Evolutionary conservation across 129 eudicot species (phyloP).

Genomic region (Chrysanthemum seticuspe): DNA sequence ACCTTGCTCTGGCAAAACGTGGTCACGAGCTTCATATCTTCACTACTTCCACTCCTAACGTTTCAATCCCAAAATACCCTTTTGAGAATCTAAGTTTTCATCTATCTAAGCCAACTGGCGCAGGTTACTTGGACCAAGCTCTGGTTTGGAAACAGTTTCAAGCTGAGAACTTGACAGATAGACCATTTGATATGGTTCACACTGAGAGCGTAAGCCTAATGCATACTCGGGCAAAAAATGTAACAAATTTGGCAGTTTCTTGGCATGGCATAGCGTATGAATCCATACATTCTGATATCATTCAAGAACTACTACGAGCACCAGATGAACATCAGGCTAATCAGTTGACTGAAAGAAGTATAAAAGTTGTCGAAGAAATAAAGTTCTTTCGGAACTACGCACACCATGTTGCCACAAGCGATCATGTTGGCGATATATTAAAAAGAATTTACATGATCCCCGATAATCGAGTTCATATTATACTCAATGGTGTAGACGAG

Average conservation of each 20-base stretch:
- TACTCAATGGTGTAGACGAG: conserved; percentile 75
- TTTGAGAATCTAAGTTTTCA: conserved; percentile 46
- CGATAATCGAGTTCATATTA: conserved; percentile 62
- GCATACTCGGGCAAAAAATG: conserved; percentile 50
- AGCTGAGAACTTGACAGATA: conserved; percentile 41
- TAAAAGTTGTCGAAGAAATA: conserved; percentile 57
- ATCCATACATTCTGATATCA: conserved; percentile 69
- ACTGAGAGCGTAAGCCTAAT: conserved; percentile 71
- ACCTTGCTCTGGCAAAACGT: conserved; percentile 61
- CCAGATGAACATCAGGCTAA: conserved; percentile 34
- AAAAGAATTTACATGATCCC: conserved; percentile 79
- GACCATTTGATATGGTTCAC: conserved; percentile 64
- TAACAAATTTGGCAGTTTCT: conserved; percentile 54
- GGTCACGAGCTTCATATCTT: conserved; percentile 77
- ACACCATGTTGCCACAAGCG: conserved; percentile 83
- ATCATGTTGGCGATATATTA: conserved; percentile 64
- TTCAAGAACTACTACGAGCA: conserved; percentile 54
- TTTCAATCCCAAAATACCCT: conserved; percentile 47
- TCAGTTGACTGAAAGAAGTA: conserved; percentile 33
- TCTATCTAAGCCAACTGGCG: conserved; percentile 55
- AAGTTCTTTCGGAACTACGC: conserved; percentile 56
- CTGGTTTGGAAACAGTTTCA: conserved; percentile 58
- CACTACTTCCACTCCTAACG: conserved; percentile 52
- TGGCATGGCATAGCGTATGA: conserved; percentile 91
- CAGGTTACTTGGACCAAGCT: conserved; percentile 64